Percentiles rank a stretch among this genome's conserved stretches.
phyloP scores from a whole-genome alignment of 2,329 filamentous ascomycete species.

The Amauroascus niger region DNA sequence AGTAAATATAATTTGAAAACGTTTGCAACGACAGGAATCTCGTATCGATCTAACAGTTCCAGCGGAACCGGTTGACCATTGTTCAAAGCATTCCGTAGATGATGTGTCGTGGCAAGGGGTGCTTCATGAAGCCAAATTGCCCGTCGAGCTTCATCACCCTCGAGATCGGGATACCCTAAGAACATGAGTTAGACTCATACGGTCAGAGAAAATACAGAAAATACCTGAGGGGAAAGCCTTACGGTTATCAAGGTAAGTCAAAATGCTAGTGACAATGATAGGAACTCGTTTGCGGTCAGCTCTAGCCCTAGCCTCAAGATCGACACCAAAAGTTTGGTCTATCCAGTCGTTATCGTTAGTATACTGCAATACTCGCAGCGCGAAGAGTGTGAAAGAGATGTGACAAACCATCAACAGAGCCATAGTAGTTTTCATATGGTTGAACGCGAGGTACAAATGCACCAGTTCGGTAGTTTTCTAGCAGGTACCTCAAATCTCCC shows the following conservation, averaged over 20 bases:
- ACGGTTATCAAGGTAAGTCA: slow-evolving; percentile 88
- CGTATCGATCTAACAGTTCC: slow-evolving; percentile 74
- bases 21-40: slow-evolving; percentile 87
- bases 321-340: slow-evolving; percentile 95
- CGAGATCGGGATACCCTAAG: slow-evolving; percentile 83
- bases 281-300: slow-evolving; percentile 94
- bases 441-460: slow-evolving; percentile 83
- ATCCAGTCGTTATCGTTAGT: neutral
- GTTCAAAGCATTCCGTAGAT: slow-evolving; percentile 72
- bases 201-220: neutral
- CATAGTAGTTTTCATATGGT: slow-evolving; percentile 98
- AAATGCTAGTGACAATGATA: slow-evolving; percentile 77
- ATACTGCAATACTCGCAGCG: neutral
- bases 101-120: slow-evolving; percentile 72
- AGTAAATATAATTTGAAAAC: slow-evolving; percentile 88
- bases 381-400: neutral
- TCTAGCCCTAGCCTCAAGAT: slow-evolving; percentile 86
- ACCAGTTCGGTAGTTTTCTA: slow-evolving; percentile 95
- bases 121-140: slow-evolving; percentile 94
- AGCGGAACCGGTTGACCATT: slow-evolving; percentile 70
- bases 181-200: neutral
- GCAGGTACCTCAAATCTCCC: slow-evolving; percentile 80
- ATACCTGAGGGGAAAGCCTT: slow-evolving; percentile 20
- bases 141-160: slow-evolving; percentile 86
- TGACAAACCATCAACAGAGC: slow-evolving; percentile 65